These are phyloP conservation scores for Talaromyces thailandensis DNA, from an alignment of 495 filamentous ascomycete genomes.

Conservation along the genomic window DNA sequence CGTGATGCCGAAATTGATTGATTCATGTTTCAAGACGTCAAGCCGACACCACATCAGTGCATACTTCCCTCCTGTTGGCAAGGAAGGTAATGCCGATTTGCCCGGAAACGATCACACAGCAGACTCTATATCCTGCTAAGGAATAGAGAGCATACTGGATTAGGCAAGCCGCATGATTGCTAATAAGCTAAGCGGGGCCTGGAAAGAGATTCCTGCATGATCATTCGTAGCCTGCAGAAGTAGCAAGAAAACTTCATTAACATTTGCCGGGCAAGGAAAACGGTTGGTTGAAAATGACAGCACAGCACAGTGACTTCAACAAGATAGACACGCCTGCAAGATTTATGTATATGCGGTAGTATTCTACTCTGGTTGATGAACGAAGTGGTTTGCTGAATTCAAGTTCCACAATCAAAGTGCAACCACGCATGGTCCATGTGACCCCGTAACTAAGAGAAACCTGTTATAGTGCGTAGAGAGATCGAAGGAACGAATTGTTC, in stretches of 20 bases:
- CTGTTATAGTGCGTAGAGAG: not conserved
- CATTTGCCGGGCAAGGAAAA: not conserved
- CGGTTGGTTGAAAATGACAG: not conserved
- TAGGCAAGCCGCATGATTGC: not conserved
- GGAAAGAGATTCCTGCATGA: not conserved
- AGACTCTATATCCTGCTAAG: not conserved
- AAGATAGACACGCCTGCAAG: not conserved
- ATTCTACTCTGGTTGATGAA: not conserved
- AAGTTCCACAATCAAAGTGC: not conserved
- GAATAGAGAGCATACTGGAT: not conserved
- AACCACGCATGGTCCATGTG: not conserved
- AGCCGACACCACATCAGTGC: not conserved
- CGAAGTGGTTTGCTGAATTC: not conserved
- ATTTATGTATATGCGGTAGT: not conserved
- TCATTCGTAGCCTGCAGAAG: not conserved
- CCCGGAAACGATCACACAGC: not conserved
- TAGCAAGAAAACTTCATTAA: not conserved
- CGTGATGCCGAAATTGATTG: not conserved
- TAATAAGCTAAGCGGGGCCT: not conserved
- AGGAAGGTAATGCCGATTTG: not conserved
- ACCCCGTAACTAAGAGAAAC: not conserved
- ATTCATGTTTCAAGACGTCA: not conserved
- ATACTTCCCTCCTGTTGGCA: not conserved
- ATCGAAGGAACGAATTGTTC: not conserved
- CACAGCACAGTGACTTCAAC: not conserved